A percentile compares a stretch with the other conserved stretches of the same genome.
Conservation (phyloP, 305 asterid species). For the Salvia sclarea region DNA sequence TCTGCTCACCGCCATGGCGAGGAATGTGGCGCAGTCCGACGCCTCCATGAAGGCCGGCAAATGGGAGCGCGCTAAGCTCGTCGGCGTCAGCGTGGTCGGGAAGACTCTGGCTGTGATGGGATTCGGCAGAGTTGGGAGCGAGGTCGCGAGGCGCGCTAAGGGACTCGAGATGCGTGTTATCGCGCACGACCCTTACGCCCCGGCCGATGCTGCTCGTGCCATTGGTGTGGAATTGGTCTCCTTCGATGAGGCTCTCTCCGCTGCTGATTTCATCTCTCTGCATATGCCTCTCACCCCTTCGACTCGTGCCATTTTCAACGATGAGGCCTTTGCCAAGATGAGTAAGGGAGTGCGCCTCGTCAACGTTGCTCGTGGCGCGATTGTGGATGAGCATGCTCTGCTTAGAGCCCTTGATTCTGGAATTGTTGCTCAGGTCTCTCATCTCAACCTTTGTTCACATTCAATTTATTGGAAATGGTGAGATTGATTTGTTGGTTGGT, state of each 20-base stretch:
- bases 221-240: slow-evolving; percentile 78
- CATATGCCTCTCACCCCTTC: slow-evolving; percentile 91
- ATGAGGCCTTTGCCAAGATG: slow-evolving; percentile 76
- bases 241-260: slow-evolving; percentile 68
- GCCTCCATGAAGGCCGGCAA: slow-evolving; percentile 85
- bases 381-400: slow-evolving; percentile 85
- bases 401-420: slow-evolving; percentile 76
- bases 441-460: too few species aligned
- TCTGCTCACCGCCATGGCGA: slow-evolving; percentile 72
- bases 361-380: slow-evolving; percentile 88
- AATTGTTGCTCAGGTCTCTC: slow-evolving; percentile 65
- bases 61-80: slow-evolving; percentile 77
- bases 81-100: slow-evolving; percentile 80
- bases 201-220: slow-evolving; percentile 84
- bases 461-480: too few species aligned
- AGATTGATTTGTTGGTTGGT: too few species aligned
- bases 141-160: slow-evolving; percentile 86
- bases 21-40: slow-evolving; percentile 85
- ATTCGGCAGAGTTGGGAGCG: slow-evolving; percentile 88
- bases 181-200: slow-evolving; percentile 89
- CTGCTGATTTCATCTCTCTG: slow-evolving; percentile 78
- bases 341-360: slow-evolving; percentile 73
- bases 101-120: slow-evolving; percentile 86
- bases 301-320: slow-evolving; percentile 62
- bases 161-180: slow-evolving; percentile 87